phyloP scores from a whole-genome alignment of 2,329 filamentous ascomycete genomes.

The Aspergillaceae sp. region DNA sequence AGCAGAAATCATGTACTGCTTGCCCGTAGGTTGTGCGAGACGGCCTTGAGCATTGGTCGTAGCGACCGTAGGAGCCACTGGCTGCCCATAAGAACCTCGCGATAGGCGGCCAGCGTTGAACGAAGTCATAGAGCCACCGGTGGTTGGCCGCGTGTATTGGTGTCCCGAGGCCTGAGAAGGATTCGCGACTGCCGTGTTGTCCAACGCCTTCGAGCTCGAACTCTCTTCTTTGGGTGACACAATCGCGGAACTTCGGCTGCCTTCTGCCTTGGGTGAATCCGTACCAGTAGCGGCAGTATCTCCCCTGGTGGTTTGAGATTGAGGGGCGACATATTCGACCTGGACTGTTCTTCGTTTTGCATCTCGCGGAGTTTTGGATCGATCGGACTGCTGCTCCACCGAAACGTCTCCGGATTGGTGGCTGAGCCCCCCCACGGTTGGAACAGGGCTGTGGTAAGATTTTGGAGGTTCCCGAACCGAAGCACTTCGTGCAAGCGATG shows the following conservation, averaged over 20 bases:
- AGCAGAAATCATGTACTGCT: constrained; percentile 64
- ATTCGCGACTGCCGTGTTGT: constrained; percentile 16
- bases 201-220: neutral
- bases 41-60: constrained; percentile 82
- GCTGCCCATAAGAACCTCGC: constrained; percentile 77
- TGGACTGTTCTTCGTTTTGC: constrained; percentile 91
- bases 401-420: constrained; percentile 70
- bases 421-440: constrained; percentile 51
- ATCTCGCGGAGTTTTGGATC: constrained; percentile 62
- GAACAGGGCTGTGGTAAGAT: constrained; percentile 43
- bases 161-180: constrained; percentile 36
- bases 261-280: neutral
- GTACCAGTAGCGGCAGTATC: constrained; percentile 24
- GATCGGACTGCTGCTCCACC: constrained; percentile 53
- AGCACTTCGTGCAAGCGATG: constrained; percentile 68
- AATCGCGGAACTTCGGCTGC: no score
- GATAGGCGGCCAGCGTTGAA: constrained; percentile 54
- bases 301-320: constrained; percentile 73
- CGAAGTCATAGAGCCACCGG: constrained; percentile 70
- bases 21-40: constrained; percentile 70
- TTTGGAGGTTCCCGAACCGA: constrained; percentile 85
- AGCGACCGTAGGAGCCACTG: constrained; percentile 75
- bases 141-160: constrained; percentile 58
- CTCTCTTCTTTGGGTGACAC: no score
- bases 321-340: constrained; percentile 92